Base-by-base conservation (phyloP, 1,139 yeast genomes). In the Debaryomyces sp. region DNA sequence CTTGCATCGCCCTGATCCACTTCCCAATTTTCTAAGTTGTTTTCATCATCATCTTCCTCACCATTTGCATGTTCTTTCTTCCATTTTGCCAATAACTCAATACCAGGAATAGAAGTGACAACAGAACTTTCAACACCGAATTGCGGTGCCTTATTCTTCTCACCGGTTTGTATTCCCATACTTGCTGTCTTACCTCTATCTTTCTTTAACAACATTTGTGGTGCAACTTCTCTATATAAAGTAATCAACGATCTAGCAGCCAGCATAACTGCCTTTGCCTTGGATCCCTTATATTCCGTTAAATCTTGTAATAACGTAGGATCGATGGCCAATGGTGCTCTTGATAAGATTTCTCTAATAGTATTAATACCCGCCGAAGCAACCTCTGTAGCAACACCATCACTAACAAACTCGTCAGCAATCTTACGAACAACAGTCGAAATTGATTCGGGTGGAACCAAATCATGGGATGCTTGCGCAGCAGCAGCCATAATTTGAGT, bases 341-440 rank as follows among this genome's bases (percentile, higher is more conserved):
- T 85, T 1, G 96, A 71, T 54, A 94, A 79, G 51, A 94, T 89
- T 69, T 94, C 99, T 57, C 98, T 78, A 52, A 94, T 92, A 5
- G 98, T 89, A 67, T 94, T 94, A 54, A 94, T 77, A 61, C 99
- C 99, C 3, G 98, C 98, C 44, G 97, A 91, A 10, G 98, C 97
- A 48, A 92, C 99, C 70, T 94, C 97, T 22, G 96, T 86, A 8
- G 98, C 91, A 35, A 94, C 99, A 75, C 99, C 99, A 64, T 94
- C 98, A 59, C 96, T 89, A 41, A 94, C 97, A 62, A 94, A 94
- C 69, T 95, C 99, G 69, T 94, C 96, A 2, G 99, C 98, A 59
- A 94, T 85, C 65, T 92, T 94, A 51, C 96, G 81, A 8, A 94
- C 86, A 56, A 94, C 83, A 44, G 87, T 84, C 43, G 80, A 74